Evolutionary conservation across 2,329 filamentous ascomycete species (phyloP), one percentile per base, ranked within the genome.

Genomic region (Fusarium paranaense): DNA sequence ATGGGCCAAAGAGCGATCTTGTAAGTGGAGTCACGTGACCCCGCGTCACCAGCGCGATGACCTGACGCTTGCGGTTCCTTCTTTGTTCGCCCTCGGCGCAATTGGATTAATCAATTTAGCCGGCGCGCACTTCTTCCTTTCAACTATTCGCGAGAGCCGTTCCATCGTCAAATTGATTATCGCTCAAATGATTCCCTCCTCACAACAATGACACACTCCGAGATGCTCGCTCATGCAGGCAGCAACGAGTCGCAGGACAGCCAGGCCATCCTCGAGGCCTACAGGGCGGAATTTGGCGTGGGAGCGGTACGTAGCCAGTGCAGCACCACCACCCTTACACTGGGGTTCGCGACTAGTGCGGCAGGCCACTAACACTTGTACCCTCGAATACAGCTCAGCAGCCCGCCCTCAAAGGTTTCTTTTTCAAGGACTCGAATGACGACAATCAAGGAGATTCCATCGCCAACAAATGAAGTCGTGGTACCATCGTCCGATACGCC

Each of bases 181-280:
- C 33, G 30, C 57, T 18, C 62, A 20, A 32, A 75, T 64, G 63
- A 78, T 79, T 77, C 66, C 50, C 45, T 42, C 32, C 25, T 62
- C 58, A 59, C 63, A 64, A 73, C 59, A 30, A 84, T 84, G 82
- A 78, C 76, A 66, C 71, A 72, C 22, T 68, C 76, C 37, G 66
- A 73, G 64, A 79, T 76, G 73, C 73, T 82, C 38, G 67, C 58
- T 54, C 71, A 78, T 57, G 80, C 80, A 81, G 82, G 80, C 62
- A 77, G 68, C 66, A 78, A 80, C 68, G 84, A 85, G 63, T 82
- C 84, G 9, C 85, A 86, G 72, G 85, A 87, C 74, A 87, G 83
- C 79, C 85, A 86, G 77, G 78, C 80, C 30, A 78, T 87, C 30
- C 72, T 85, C 3, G 80, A 83, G 38, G 79, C 79, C 64, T 81